phyloP scores from a whole-genome alignment of 345 rosid genomes.

The rapeseed (Brassica napus) region Da-Ae NC_063440.1:21310001-21310500 shows the following conservation, averaged over 20 bases:
- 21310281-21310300: constrained; percentile 52
- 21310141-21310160: background rate
- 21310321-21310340: constrained; percentile 94
- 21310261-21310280: constrained; percentile 18
- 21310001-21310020: background rate
- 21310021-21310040: background rate
- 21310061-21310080: background rate
- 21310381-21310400: constrained; percentile 66
- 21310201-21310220: background rate
- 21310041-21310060: background rate
- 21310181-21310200: constrained; percentile 7
- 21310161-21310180: background rate
- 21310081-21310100: background rate
- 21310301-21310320: constrained; percentile 62
- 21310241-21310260: background rate
- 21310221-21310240: constrained; percentile 13
- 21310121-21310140: background rate
- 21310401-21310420: constrained; percentile 81
- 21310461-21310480: constrained; percentile 72
- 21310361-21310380: constrained; percentile 86
- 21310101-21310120: background rate
- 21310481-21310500: constrained; percentile 31
- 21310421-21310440: constrained; percentile 95
- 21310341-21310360: constrained; percentile 98
- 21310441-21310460: constrained; percentile 60